These are phyloP conservation scores for Chrysoporthe austroafricana DNA, from an alignment of 2,329 filamentous ascomycete species.

Conservation along the genomic window DNA sequence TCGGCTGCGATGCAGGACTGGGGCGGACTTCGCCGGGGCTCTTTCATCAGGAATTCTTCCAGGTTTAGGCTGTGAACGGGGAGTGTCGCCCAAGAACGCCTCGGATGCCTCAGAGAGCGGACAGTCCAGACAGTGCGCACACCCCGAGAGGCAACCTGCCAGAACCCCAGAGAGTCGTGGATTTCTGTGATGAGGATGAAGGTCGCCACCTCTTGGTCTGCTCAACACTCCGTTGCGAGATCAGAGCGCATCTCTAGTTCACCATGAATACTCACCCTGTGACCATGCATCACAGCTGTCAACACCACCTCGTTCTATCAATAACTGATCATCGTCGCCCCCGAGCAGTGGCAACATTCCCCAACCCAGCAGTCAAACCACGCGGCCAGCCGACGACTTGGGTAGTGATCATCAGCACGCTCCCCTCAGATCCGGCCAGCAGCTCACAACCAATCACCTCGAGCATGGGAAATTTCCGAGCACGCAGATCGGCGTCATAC, in stretches of 20 bases:
- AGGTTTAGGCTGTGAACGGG: no score
- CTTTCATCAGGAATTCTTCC: no score
- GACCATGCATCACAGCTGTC: no score
- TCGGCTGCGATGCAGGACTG: no score
- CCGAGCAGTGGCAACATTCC: background rate
- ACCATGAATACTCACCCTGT: no score
- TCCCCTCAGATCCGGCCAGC: background rate
- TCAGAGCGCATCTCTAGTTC: background rate
- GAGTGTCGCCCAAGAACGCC: no score
- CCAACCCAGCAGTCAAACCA: no score
- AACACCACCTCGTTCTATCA: background rate
- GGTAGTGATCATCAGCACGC: background rate
- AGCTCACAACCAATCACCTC: background rate
- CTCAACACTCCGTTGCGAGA: background rate
- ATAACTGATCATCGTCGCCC: background rate
- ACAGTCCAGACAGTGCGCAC: background rate
- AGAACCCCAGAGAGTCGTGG: background rate
- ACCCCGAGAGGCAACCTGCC: background rate
- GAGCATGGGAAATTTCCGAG: background rate
- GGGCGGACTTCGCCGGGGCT: no score
- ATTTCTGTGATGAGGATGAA: background rate
- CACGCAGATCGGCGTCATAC: background rate
- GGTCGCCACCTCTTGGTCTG: background rate
- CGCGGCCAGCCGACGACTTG: background rate
- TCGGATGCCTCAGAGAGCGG: no score